Base-by-base conservation (phyloP, 164 flowering plant species). In the Umbellularia californica region DNA sequence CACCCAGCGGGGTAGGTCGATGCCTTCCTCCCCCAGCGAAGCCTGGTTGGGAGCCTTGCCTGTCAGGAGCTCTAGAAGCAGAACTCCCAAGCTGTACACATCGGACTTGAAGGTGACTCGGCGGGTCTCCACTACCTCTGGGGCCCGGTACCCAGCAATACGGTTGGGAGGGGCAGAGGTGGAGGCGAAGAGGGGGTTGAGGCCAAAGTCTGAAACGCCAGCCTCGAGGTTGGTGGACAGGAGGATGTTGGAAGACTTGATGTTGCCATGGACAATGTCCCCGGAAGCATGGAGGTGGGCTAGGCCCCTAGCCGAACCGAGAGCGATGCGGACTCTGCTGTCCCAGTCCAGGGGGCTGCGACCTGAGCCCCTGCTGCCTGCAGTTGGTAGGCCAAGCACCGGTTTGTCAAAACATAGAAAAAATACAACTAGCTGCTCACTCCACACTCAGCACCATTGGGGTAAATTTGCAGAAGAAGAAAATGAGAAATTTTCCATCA, bases 351-450 rank as follows among this genome's bases (percentile, higher is more conserved):
- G 77, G 9, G 97, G 93, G 3, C 95, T 89, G 0, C 97, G 85
- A 9, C 99, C 99, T 1, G 99, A 89, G 0, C 99, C 99, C 81
- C 98, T 85, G 79, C 98, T 95, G 0, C 99, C 99, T 95, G 85
- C 24, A 24, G 1, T 9, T 41, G 11, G 47, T 41, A 41, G 47
- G 47, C 47, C 47, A 41, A 41, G 47, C 47, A 41, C 47, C 11
- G 10, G 47, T 41, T 41, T 41, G 47, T 41, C 47, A 41, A 41
- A 41, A 41, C 47, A 41, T 41, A 9, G 47, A 41, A 41, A 41
- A 41, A 41, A 41, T 41, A 9, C 47, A 41, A 41, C 47, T 41
- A 41, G 47, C 47, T 6, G 1, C 41, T 35, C 10, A 35, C 47
- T 41, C 47, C 47, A 5, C 47, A 7, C 47, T 41, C 11, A 9